These are phyloP conservation scores for Neofusicoccum cordaticola DNA, from an alignment of 2,329 filamentous ascomycete genomes.

Conservation along the genomic window DNA sequence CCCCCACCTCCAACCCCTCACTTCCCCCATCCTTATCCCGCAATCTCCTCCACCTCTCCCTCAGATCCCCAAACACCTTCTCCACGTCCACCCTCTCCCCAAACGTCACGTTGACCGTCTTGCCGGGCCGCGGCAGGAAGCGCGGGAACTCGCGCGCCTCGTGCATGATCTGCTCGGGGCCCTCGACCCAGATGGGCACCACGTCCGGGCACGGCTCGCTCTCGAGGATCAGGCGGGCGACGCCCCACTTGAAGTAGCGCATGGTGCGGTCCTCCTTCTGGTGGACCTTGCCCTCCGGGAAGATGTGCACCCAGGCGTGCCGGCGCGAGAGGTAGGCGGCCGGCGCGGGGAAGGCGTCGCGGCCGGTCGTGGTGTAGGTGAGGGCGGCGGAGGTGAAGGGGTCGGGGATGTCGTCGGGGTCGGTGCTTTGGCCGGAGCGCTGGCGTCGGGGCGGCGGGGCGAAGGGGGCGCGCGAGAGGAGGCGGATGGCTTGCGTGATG, in stretches of 20 bases:
- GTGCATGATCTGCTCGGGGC: slow-evolving; percentile 83
- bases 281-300: slow-evolving; percentile 92
- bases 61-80: slow-evolving; percentile 71
- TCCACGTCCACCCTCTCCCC: slow-evolving; percentile 76
- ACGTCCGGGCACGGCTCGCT: slow-evolving; percentile 82
- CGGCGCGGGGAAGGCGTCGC: slow-evolving; percentile 67
- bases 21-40: slow-evolving; percentile 42
- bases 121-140: slow-evolving; percentile 72
- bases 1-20: slow-evolving; percentile 48
- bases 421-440: background rate
- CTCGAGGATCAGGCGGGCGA: slow-evolving; percentile 88
- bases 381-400: slow-evolving; percentile 54
- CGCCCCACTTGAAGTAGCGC: slow-evolving; percentile 98
- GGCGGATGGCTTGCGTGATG: slow-evolving; percentile 77
- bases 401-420: slow-evolving; percentile 42
- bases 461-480: slow-evolving; percentile 66
- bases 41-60: slow-evolving; percentile 70
- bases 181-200: slow-evolving; percentile 92
- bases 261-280: slow-evolving; percentile 76
- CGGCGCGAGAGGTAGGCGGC: slow-evolving; percentile 67
- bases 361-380: slow-evolving; percentile 65
- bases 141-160: slow-evolving; percentile 77
- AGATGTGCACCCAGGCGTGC: slow-evolving; percentile 88
- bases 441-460: slow-evolving; percentile 9
- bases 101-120: slow-evolving; percentile 70